Percentiles rank a stretch among this genome's conserved stretches.
phyloP scores from a whole-genome alignment of 495 filamentous ascomycete genomes.

The Penicillium paradoxum region DNA sequence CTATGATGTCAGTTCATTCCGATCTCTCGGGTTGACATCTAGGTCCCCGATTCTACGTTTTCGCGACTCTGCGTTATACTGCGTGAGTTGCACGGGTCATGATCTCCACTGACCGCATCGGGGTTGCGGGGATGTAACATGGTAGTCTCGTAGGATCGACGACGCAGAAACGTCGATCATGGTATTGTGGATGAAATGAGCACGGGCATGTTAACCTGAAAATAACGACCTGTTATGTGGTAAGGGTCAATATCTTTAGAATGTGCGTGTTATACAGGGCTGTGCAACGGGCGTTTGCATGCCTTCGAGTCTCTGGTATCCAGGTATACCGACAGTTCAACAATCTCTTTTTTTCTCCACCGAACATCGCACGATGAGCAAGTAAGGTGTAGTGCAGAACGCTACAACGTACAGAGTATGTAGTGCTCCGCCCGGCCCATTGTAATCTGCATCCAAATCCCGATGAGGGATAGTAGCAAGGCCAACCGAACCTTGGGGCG shows the following conservation, averaged over 20 bases:
- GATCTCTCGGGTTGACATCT: background rate
- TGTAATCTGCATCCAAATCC: background rate
- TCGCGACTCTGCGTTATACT: background rate
- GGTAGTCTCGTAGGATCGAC: slow-evolving; percentile 1
- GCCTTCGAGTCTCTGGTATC: background rate
- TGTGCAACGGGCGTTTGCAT: background rate
- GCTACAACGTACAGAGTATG: background rate
- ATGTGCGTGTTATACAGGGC: background rate
- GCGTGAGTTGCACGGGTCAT: background rate
- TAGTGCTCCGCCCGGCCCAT: background rate
- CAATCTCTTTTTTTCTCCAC: background rate
- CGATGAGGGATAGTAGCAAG: background rate
- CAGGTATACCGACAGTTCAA: background rate
- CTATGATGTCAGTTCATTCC: background rate
- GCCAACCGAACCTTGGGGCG: background rate
- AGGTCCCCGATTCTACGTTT: too few species aligned
- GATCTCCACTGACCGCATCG: slow-evolving; percentile 1
- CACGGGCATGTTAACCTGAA: background rate
- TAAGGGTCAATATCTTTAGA: background rate
- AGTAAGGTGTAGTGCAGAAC: background rate
- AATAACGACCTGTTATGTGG: background rate
- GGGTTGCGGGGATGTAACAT: slow-evolving; percentile 2
- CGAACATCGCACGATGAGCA: background rate
- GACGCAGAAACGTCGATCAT: slow-evolving; percentile 7
- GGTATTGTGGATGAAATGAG: background rate